These are phyloP conservation scores for Pilasporangium apinafurcum DNA, from an alignment of 352 stramenopile species.

Conservation along the genomic window DNA sequence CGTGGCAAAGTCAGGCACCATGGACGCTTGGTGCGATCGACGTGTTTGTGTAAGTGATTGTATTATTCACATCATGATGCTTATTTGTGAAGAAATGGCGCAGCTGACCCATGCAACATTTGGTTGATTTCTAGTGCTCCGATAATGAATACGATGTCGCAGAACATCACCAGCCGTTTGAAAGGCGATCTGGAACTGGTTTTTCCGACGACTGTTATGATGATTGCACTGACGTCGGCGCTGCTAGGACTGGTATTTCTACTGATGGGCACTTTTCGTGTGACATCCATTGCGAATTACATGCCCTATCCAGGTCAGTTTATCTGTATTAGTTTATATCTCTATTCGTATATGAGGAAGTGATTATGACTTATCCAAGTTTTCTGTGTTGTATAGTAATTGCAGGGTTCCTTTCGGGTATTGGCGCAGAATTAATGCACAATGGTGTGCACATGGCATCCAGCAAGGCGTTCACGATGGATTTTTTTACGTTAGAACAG, in stretches of 20 bases:
- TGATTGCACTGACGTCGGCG: constrained; percentile 62
- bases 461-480: constrained; percentile 33
- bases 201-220: constrained; percentile 66
- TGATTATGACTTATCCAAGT: no score
- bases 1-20: constrained; percentile 65
- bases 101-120: no score
- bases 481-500: constrained; percentile 54
- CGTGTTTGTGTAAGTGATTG: constrained; percentile 59
- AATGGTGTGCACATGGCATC: constrained; percentile 80
- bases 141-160: constrained; percentile 68
- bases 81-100: no score
- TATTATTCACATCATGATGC: no score
- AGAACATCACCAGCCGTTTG: constrained; percentile 53
- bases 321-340: background rate
- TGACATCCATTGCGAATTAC: constrained; percentile 81
- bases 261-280: constrained; percentile 55
- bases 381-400: constrained; percentile 31
- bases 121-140: constrained; percentile 26
- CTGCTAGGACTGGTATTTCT: constrained; percentile 60
- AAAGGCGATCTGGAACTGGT: constrained; percentile 53
- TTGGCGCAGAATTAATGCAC: constrained; percentile 69
- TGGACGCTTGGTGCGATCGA: constrained; percentile 77
- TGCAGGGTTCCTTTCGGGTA: constrained; percentile 73
- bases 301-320: constrained; percentile 62
- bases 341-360: background rate